Evolutionary conservation across 2,329 filamentous ascomycete species (phyloP).

Genomic region (Exophiala alcalophila): DNA sequence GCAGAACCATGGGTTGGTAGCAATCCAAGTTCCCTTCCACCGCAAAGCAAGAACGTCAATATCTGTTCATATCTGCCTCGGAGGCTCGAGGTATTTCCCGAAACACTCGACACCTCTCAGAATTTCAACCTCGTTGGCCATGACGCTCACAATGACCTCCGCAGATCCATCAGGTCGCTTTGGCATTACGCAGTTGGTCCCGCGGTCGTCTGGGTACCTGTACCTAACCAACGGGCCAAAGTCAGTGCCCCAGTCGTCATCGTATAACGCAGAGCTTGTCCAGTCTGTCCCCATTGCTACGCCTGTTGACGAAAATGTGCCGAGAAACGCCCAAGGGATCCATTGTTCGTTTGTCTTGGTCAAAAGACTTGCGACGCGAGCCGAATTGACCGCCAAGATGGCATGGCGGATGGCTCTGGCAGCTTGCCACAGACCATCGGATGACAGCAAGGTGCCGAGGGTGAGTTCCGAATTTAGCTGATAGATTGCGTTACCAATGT

Average conservation of each 20-base stretch:
- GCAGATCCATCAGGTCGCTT: slow-evolving; percentile 5
- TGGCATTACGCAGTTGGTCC: slow-evolving; percentile 5
- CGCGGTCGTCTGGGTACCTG: slow-evolving; percentile 6
- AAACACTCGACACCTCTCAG: slow-evolving; percentile 6
- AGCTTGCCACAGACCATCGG: slow-evolving; percentile 4
- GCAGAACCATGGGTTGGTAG: no score
- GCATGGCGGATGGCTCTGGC: slow-evolving; percentile 5
- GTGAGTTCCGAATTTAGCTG: slow-evolving; percentile 6
- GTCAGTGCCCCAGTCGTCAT: slow-evolving; percentile 6
- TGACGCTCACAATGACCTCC: slow-evolving; percentile 6
- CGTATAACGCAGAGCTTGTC: slow-evolving; percentile 8
- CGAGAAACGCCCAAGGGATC: slow-evolving; percentile 10
- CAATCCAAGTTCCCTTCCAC: no score
- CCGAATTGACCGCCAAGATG: slow-evolving; percentile 8
- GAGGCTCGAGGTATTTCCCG: slow-evolving; percentile 6
- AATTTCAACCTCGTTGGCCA: neutral
- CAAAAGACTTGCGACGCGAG: slow-evolving; percentile 5
- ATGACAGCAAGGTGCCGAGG: slow-evolving; percentile 1
- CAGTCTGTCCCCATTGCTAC: slow-evolving; percentile 17
- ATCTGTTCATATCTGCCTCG: no score
- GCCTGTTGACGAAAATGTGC: slow-evolving; percentile 5
- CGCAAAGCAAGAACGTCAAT: neutral
- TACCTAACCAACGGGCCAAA: slow-evolving; percentile 1
- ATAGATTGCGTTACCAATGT: slow-evolving; percentile 12
- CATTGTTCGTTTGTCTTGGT: slow-evolving; percentile 6